Evolutionary conservation across 1,284 basidiomycete species (phyloP).

Genomic region (Inonotus obliquus): DNA sequence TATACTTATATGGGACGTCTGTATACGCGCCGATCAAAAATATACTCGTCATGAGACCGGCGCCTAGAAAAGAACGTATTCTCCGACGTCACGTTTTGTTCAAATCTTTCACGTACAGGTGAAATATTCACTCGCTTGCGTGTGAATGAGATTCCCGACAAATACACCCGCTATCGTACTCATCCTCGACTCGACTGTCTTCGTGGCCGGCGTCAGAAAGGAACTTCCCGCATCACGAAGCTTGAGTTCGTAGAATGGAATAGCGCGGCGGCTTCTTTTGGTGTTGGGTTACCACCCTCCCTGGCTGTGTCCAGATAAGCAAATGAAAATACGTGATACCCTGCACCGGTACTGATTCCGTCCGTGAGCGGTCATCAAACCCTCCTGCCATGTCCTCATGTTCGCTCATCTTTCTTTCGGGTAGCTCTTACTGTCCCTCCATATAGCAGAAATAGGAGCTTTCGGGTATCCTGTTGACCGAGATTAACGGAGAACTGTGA

Average conservation of each 20-base stretch:
- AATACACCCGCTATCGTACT: neutral
- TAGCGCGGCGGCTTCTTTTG: neutral
- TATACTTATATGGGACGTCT: neutral
- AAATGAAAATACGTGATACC: neutral
- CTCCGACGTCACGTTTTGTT: neutral
- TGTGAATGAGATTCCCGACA: neutral
- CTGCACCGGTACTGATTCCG: neutral
- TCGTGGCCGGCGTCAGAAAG: neutral
- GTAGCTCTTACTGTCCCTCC: neutral
- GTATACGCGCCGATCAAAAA: neutral
- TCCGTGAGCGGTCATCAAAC: slow-evolving; percentile 5
- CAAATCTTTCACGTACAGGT: neutral
- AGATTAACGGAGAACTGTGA: neutral
- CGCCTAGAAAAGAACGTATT: neutral
- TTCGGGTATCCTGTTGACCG: neutral
- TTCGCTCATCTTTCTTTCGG: neutral
- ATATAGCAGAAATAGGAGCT: neutral
- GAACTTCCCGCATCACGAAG: slow-evolving; percentile 11
- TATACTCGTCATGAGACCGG: neutral
- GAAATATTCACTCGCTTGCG: neutral
- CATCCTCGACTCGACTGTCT: neutral
- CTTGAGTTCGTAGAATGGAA: slow-evolving; percentile 13
- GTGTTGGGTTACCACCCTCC: neutral
- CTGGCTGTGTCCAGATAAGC: slow-evolving; percentile 4
- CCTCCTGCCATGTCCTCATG: neutral